Base-by-base conservation (phyloP, 768 basidiomycete genomes). In the Boletus rufocinnamomeus region DNA sequence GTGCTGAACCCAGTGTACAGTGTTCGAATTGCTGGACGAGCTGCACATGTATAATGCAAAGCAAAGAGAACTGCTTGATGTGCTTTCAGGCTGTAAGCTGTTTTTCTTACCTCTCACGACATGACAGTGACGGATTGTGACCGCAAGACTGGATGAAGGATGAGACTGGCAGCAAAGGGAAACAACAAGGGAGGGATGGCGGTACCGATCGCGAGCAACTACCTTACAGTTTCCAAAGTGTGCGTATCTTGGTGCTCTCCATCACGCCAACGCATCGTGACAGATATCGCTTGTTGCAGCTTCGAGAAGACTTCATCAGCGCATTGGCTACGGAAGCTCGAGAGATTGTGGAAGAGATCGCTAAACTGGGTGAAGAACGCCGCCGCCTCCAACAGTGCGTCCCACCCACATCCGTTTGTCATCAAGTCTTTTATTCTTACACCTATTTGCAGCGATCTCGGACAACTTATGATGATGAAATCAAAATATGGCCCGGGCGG, bases 321-420 rank as follows among this genome's bases (percentile, higher is more conserved):
- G 23, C 32, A 17, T 34, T 56, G 10, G 28, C 47, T 27, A 32
- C 16, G 5, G 54, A 56, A 32, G 37, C 47, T 40, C 23, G 32
- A 14, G 19, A 16, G 28, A 50, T 38, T 28, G 47, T 56, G 47
- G 54, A 23, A 21, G 54, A 56, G n/a, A 28, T 56, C 28, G 16
- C 47, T 5, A 28, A 6, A 23, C 13, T 56, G 37, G 47, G 54
- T 9, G 54, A 32, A 17, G 54, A 56, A 17, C 47, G 54, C 27
- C 37, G 47, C 37, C 28, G 6, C 19, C 21, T 56, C 37, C 47
- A 56, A 40, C 47, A 56, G 54, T 56, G 21, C 28, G 47, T 48
- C 28, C 13, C 3, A 13, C 19, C 28, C 28, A 17, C 13, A 19
- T 2, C 45, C 25, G 17, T 27, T 9, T 17, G 9, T 19, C 17